phyloP scores from a whole-genome alignment of 495 filamentous ascomycete species.

The Amphirosellinia nigrospora region DNA sequence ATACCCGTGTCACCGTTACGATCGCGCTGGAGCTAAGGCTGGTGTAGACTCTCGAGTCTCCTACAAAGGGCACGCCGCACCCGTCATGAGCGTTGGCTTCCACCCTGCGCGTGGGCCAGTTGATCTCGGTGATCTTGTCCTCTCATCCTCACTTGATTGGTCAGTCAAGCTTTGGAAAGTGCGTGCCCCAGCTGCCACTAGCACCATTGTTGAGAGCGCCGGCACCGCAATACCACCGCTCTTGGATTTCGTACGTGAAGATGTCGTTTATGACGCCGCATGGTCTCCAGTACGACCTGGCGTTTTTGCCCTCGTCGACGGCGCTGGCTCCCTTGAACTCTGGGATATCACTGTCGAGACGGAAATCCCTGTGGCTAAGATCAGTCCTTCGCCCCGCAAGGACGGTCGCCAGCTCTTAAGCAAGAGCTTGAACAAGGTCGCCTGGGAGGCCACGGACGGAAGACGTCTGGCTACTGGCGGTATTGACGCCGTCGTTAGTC shows the following conservation, averaged over 20 bases:
- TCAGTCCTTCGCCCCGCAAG: slow-evolving; percentile 68
- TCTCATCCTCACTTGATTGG: slow-evolving; percentile 90
- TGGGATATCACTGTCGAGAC: slow-evolving; percentile 94
- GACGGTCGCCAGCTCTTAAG: slow-evolving; percentile 66
- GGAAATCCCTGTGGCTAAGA: slow-evolving; percentile 84
- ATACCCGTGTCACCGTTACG: slow-evolving; percentile 94
- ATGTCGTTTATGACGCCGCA: slow-evolving; percentile 91
- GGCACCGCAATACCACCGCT: slow-evolving; percentile 68
- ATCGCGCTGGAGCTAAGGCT: slow-evolving; percentile 93
- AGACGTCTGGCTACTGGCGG: slow-evolving; percentile 86
- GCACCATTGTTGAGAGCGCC: slow-evolving; percentile 57
- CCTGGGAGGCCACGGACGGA: slow-evolving; percentile 91
- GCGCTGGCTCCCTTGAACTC: slow-evolving; percentile 88
- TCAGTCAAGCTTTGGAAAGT: slow-evolving; percentile 96
- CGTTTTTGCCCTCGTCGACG: slow-evolving; percentile 92
- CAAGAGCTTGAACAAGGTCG: slow-evolving; percentile 87
- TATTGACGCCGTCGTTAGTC: slow-evolving; percentile 83
- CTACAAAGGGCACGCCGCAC: slow-evolving; percentile 88
- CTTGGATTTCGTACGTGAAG: slow-evolving; percentile 88
- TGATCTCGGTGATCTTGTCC: slow-evolving; percentile 93
- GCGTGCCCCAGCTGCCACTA: slow-evolving; percentile 73
- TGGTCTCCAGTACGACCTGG: slow-evolving; percentile 93
- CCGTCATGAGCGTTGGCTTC: slow-evolving; percentile 95
- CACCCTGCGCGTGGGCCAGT: slow-evolving; percentile 89
- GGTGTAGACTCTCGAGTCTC: slow-evolving; percentile 85